These are phyloP conservation scores for Cryptosporidium viatorum DNA, from an alignment of 169 alveolate genomes.

Conservation along the genomic window DNA sequence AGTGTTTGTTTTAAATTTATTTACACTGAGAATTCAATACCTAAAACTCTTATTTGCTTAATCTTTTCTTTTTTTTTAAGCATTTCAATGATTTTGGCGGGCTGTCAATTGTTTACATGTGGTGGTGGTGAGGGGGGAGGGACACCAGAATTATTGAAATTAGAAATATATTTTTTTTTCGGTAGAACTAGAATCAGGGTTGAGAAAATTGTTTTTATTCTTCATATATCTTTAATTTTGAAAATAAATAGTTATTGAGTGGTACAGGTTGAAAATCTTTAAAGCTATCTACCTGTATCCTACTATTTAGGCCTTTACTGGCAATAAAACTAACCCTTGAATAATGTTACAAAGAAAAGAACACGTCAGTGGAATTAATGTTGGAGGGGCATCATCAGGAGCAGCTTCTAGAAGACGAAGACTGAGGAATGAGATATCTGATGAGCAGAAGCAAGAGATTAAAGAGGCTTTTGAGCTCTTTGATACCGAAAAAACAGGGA, in stretches of 20 bases:
- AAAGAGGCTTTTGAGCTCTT: slow-evolving; percentile 97
- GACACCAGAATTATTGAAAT: not conserved
- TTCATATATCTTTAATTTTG: too few species aligned
- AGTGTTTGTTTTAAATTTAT: too few species aligned
- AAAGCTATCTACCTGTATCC: not conserved
- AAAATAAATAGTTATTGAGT: too few species aligned
- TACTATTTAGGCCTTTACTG: not conserved
- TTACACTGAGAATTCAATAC: too few species aligned
- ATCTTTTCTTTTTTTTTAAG: not conserved
- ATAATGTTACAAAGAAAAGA: slow-evolving; percentile 62
- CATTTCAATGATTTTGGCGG: not conserved
- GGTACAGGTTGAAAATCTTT: not conserved
- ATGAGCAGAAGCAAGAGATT: slow-evolving; percentile 94
- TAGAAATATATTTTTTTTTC: not conserved
- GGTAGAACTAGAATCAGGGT: not conserved
- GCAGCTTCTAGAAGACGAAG: slow-evolving; percentile 71
- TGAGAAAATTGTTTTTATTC: not conserved
- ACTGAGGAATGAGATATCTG: slow-evolving; percentile 86
- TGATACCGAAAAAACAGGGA: slow-evolving; percentile 96
- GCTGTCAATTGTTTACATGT: not conserved
- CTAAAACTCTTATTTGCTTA: not conserved
- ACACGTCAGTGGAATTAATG: slow-evolving; percentile 32
- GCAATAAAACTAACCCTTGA: not conserved
- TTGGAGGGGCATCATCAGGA: slow-evolving; percentile 50
- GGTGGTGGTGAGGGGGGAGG: not conserved